Evolutionary conservation across 2,329 filamentous ascomycete genomes (phyloP).

Genomic region (Aplosporella prunicola): DNA sequence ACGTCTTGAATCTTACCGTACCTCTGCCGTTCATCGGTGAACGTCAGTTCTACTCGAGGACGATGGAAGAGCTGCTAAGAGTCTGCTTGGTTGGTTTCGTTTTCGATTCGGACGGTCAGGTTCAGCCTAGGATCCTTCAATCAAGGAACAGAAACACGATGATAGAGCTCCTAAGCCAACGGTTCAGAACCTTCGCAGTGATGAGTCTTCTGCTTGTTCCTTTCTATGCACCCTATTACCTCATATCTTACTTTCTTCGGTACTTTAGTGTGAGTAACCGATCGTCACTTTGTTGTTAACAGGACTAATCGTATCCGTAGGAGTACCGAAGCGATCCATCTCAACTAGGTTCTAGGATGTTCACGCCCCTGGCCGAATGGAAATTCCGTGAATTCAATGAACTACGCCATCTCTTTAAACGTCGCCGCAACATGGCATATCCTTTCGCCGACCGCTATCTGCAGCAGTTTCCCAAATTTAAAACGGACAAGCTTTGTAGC

Average conservation of each 20-base stretch:
- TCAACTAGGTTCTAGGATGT: slow-evolving; percentile 76
- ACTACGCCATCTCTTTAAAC: slow-evolving; percentile 80
- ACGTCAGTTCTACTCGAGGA: slow-evolving; percentile 77
- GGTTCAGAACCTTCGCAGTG: slow-evolving; percentile 74
- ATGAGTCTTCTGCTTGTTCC: slow-evolving; percentile 83
- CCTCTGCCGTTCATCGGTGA: slow-evolving; percentile 74
- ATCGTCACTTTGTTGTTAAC: neutral
- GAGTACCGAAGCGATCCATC: slow-evolving; percentile 94
- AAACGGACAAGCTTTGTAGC: slow-evolving; percentile 73
- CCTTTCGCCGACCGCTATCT: slow-evolving; percentile 88
- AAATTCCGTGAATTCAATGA: slow-evolving; percentile 99
- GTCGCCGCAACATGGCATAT: slow-evolving; percentile 86
- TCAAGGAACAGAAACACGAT: slow-evolving; percentile 70
- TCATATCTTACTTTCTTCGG: slow-evolving; percentile 85
- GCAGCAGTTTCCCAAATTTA: slow-evolving; percentile 92
- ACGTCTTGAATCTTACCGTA: slow-evolving; percentile 77
- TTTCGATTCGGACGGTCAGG: slow-evolving; percentile 75
- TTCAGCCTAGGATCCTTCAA: slow-evolving; percentile 77
- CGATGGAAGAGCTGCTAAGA: slow-evolving; percentile 84
- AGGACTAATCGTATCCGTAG: slow-evolving; percentile 32
- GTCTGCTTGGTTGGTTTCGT: slow-evolving; percentile 88
- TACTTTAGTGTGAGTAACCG: slow-evolving; percentile 68
- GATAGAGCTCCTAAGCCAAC: slow-evolving; percentile 64
- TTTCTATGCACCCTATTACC: slow-evolving; percentile 74
- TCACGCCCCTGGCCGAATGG: slow-evolving; percentile 91